These are phyloP conservation scores for Acmispon strigosus DNA, from an alignment of 306 rosid genomes.

Conservation along the genomic window DNA sequence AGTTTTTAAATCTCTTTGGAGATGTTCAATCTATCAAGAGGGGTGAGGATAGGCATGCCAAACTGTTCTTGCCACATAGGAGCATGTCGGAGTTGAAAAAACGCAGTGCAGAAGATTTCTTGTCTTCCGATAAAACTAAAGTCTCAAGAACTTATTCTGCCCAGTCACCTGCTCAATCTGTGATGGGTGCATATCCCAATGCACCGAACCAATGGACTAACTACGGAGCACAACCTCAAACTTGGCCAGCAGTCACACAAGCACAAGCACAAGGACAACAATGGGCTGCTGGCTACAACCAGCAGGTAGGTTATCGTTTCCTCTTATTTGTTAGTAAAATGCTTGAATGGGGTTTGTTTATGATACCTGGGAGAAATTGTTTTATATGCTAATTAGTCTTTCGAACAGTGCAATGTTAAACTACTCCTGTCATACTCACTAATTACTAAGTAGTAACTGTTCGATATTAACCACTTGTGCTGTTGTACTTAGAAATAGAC, in stretches of 20 bases:
- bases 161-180: constrained; percentile 78
- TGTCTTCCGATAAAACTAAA: constrained; percentile 83
- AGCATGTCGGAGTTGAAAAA: constrained; percentile 85
- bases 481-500: neutral
- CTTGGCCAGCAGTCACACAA: constrained; percentile 90
- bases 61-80: constrained; percentile 74
- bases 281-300: constrained; percentile 89
- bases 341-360: neutral
- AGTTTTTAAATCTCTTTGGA: constrained; percentile 94
- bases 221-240: constrained; percentile 83
- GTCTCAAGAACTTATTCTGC: constrained; percentile 60
- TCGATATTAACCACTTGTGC: neutral
- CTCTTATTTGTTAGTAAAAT: neutral
- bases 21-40: constrained; percentile 81
- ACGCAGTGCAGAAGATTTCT: constrained; percentile 90
- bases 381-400: neutral
- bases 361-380: neutral
- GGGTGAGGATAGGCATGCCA: constrained; percentile 92
- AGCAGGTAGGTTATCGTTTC: constrained; percentile 46
- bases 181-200: constrained; percentile 75
- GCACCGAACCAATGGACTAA: constrained; percentile 80
- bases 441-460: neutral
- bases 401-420: neutral
- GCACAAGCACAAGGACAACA: constrained; percentile 95
- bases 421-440: neutral